phyloP scores from a whole-genome alignment of 2,329 filamentous ascomycete genomes.

The Lasiodiplodia hormozganensis region DNA sequence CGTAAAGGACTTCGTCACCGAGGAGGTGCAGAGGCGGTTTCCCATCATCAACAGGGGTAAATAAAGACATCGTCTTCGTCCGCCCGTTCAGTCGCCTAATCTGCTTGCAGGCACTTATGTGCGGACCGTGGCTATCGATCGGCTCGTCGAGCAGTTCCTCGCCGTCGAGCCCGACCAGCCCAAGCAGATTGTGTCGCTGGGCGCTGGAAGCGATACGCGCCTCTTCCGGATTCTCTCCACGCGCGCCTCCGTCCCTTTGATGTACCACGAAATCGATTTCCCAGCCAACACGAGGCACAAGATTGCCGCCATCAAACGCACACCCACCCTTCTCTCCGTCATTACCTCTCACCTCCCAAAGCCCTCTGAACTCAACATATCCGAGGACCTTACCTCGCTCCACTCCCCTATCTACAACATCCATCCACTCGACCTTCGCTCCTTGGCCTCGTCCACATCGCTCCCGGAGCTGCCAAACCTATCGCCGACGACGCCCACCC shows the following conservation, averaged over 20 bases:
- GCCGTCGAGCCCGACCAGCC: conserved; percentile 44
- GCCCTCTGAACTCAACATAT: conserved; percentile 44
- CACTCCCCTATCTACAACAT: conserved; percentile 60
- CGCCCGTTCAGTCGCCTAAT: not conserved
- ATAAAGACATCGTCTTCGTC: conserved; percentile 31
- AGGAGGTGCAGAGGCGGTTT: conserved; percentile 67
- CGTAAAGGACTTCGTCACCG: conserved; percentile 71
- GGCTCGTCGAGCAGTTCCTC: conserved; percentile 76
- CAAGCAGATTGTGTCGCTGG: conserved; percentile 87
- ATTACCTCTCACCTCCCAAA: conserved; percentile 42
- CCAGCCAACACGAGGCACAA: conserved; percentile 74
- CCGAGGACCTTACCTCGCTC: conserved; percentile 50
- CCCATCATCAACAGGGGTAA: conserved; percentile 94
- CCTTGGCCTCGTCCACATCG: conserved; percentile 52
- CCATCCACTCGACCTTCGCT: conserved; percentile 71
- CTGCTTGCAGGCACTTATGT: conserved; percentile 79
- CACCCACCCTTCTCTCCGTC: conserved; percentile 34
- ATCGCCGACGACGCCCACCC: conserved; percentile 70
- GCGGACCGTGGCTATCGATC: conserved; percentile 82
- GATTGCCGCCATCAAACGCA: conserved; percentile 52
- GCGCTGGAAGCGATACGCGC: conserved; percentile 92
- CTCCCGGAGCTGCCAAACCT: conserved; percentile 50
- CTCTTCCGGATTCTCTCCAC: conserved; percentile 74
- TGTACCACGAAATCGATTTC: conserved; percentile 96
- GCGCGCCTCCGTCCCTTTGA: conserved; percentile 54